These are phyloP conservation scores for Annona cherimola DNA, from an alignment of 164 flowering plant species.

Conservation along the genomic window DNA sequence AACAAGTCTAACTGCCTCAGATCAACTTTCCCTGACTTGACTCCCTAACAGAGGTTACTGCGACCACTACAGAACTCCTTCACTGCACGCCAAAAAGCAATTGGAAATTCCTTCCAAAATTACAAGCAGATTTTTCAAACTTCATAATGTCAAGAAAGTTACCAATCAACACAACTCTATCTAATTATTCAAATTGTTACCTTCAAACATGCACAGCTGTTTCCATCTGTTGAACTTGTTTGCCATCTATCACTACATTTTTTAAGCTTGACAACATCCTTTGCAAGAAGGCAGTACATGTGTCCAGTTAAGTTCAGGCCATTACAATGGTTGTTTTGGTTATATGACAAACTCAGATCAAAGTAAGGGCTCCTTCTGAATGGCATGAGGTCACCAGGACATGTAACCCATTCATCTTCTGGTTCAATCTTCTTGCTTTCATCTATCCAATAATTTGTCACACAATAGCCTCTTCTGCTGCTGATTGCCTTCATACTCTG, in stretches of 20 bases:
- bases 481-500: slow-evolving; percentile 7
- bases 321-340: slow-evolving; percentile 13
- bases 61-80: too few species aligned
- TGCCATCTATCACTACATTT: slow-evolving; percentile 64
- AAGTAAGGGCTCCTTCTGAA: slow-evolving; percentile 40
- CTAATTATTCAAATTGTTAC: slow-evolving; percentile 25
- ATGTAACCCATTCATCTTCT: slow-evolving; percentile 30
- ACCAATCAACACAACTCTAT: too few species aligned
- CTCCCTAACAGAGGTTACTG: too few species aligned
- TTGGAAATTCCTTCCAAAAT: too few species aligned
- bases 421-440: slow-evolving; percentile 27
- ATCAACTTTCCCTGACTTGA: too few species aligned
- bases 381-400: slow-evolving; percentile 51
- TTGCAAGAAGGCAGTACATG: slow-evolving; percentile 49
- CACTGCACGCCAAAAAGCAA: too few species aligned
- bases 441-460: slow-evolving; percentile 44
- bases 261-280: slow-evolving; percentile 47
- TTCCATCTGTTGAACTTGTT: slow-evolving; percentile 19
- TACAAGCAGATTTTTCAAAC: too few species aligned
- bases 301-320: slow-evolving; percentile 10
- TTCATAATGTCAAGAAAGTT: too few species aligned
- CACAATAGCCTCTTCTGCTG: slow-evolving; percentile 60
- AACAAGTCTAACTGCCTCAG: too few species aligned
- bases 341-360: slow-evolving; percentile 19
- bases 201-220: slow-evolving; percentile 55